These are phyloP conservation scores for Verticillium dahliae DNA, from an alignment of 2,329 filamentous ascomycete species.

Conservation along the genomic window DNA sequence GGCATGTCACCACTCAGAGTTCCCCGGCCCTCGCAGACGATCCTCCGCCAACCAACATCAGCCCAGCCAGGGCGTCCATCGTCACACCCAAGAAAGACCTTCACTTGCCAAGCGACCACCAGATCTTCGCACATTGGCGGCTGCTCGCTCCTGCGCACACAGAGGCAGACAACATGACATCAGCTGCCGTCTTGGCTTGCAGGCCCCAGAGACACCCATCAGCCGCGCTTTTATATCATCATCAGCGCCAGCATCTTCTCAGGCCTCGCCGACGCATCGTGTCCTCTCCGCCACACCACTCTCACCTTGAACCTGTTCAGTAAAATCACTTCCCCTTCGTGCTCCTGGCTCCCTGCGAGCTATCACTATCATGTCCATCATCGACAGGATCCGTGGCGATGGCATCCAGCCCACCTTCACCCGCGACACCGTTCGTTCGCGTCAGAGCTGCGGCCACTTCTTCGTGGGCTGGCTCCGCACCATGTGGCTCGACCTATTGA, in stretches of 20 bases:
- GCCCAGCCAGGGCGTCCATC: neutral
- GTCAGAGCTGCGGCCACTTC: neutral
- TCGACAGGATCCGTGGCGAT: neutral
- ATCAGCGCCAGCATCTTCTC: neutral
- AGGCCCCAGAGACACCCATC: neutral
- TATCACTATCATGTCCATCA: neutral
- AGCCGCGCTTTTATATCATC: neutral
- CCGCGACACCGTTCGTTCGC: slow-evolving; percentile 4
- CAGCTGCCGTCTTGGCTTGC: neutral
- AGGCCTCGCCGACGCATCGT: no score
- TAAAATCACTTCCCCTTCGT: neutral
- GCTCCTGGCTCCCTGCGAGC: neutral
- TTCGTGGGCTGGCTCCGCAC: slow-evolving; percentile 42
- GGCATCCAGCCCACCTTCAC: slow-evolving; percentile 2
- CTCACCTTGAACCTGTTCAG: neutral
- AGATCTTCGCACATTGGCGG: no score
- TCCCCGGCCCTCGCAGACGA: neutral
- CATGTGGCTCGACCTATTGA: slow-evolving; percentile 53
- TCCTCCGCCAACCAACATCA: neutral
- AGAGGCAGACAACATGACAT: neutral
- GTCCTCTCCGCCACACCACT: neutral
- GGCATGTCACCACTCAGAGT: neutral
- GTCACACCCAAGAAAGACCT: neutral
- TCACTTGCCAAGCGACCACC: neutral
- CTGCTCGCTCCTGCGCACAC: neutral